Percentiles rank a stretch among this genome's conserved stretches.
phyloP scores from a whole-genome alignment of 768 basidiomycete species.

The Russula sp. region DNA sequence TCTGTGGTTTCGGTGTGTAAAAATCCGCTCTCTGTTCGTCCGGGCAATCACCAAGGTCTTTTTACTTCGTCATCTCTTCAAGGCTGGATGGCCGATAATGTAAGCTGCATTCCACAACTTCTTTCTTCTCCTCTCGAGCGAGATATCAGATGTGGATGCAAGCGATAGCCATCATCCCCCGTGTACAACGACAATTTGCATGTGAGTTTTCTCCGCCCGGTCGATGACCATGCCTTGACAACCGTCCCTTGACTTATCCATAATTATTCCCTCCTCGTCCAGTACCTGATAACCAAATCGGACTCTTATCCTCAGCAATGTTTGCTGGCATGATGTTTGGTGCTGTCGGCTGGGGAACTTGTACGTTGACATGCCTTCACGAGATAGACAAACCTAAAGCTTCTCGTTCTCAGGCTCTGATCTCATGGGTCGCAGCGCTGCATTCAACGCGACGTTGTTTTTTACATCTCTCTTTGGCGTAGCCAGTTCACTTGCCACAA shows the following conservation, averaged over 20 bases:
- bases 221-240: too few species aligned
- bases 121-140: conserved; percentile 8
- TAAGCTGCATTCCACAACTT: conserved; percentile 38
- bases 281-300: conserved; percentile 78
- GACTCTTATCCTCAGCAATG: conserved; percentile 81
- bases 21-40: conserved; percentile 1
- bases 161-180: conserved; percentile 88
- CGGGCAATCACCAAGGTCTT: background rate
- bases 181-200: conserved; percentile 86
- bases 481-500: conserved; percentile 66
- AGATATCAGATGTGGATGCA: conserved; percentile 83
- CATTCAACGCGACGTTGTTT: conserved; percentile 91
- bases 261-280: conserved; percentile 6
- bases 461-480: conserved; percentile 89
- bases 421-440: conserved; percentile 79
- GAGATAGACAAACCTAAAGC: conserved; percentile 4
- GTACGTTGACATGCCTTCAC: conserved; percentile 41
- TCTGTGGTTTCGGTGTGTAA: conserved; percentile 83
- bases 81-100: conserved; percentile 96
- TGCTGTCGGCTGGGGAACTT: conserved; percentile 88
- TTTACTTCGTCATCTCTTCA: conserved; percentile 1
- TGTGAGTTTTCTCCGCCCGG: conserved; percentile 43
- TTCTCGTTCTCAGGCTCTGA: conserved; percentile 60
- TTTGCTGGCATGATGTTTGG: conserved; percentile 98
- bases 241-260: background rate